phyloP scores from a whole-genome alignment of 441 rosid species.

The Pelargonium citronellum region DNA sequence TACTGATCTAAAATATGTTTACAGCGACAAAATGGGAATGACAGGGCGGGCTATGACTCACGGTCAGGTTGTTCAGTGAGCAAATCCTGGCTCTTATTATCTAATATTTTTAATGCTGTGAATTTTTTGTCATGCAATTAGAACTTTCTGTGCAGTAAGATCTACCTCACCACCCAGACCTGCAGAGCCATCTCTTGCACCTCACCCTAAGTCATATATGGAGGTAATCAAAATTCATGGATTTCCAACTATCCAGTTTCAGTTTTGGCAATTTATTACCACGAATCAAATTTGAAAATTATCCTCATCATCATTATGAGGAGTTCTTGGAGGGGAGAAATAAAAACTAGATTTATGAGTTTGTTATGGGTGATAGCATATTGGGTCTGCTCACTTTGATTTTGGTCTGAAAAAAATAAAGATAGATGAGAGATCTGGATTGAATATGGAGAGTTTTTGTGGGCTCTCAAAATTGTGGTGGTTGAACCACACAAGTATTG shows the following conservation, averaged over 20 bases:
- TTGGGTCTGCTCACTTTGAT: neutral
- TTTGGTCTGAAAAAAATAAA: too few species aligned
- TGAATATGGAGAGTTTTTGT: constrained; percentile 16
- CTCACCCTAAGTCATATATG: constrained; percentile 87
- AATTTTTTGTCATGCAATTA: constrained; percentile 15
- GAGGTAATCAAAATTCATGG: constrained; percentile 41
- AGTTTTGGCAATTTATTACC: neutral
- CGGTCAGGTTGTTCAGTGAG: constrained; percentile 46
- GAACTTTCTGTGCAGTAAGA: constrained; percentile 42
- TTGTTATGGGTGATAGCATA: neutral
- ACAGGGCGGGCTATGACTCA: constrained; percentile 43
- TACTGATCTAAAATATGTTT: constrained; percentile 21
- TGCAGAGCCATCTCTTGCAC: constrained; percentile 50
- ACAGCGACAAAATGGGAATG: constrained; percentile 58
- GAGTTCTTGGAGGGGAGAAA: neutral
- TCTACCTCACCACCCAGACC: constrained; percentile 57
- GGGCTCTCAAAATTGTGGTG: too few species aligned
- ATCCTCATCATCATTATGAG: neutral
- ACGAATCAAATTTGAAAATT: too few species aligned
- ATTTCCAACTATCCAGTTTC: neutral
- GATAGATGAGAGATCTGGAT: constrained; percentile 5
- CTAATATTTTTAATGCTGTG: constrained; percentile 13
- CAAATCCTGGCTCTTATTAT: constrained; percentile 5
- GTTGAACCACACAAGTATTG: too few species aligned
- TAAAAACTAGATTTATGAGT: neutral